These are phyloP conservation scores for Xenoacremonium recifei DNA, from an alignment of 2,329 filamentous ascomycete species.

Conservation along the genomic window DNA sequence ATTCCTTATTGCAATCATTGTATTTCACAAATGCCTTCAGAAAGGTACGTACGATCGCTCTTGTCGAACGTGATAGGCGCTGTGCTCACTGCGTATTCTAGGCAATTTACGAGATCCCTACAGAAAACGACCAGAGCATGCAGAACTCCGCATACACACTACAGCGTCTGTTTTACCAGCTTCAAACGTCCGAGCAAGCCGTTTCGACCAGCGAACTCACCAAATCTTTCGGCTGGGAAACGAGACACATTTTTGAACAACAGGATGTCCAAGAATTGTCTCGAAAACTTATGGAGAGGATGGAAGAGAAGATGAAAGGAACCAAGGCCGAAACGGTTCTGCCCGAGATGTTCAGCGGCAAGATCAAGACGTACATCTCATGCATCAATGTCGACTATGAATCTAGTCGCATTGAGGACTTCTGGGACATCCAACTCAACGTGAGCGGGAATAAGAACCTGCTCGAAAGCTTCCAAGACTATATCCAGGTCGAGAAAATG, in stretches of 20 bases:
- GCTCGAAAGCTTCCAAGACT: constrained; percentile 93
- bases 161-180: constrained; percentile 89
- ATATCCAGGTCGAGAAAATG: constrained; percentile 93
- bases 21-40: constrained; percentile 92
- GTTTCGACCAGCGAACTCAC: constrained; percentile 93
- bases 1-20: constrained; percentile 79
- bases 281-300: constrained; percentile 92
- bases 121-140: constrained; percentile 75
- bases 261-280: constrained; percentile 98
- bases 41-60: constrained; percentile 55
- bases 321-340: constrained; percentile 88
- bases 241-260: constrained; percentile 95
- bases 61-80: constrained; percentile 2
- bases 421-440: constrained; percentile 98
- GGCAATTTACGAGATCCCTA: constrained; percentile 97
- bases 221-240: constrained; percentile 97
- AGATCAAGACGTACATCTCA: constrained; percentile 97
- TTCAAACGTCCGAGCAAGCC: constrained; percentile 81
- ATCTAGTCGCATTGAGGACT: constrained; percentile 92
- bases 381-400: constrained; percentile 99
- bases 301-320: constrained; percentile 98
- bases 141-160: constrained; percentile 90
- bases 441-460: constrained; percentile 91
- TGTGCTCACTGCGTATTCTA: constrained; percentile 35
- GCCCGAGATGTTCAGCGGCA: constrained; percentile 89